A percentile compares a stretch with the other conserved stretches of the same genome.
Evolutionary conservation across 306 rosid genomes (phyloP).

Genomic region (Pterocarpus macrocarpus): DNA sequence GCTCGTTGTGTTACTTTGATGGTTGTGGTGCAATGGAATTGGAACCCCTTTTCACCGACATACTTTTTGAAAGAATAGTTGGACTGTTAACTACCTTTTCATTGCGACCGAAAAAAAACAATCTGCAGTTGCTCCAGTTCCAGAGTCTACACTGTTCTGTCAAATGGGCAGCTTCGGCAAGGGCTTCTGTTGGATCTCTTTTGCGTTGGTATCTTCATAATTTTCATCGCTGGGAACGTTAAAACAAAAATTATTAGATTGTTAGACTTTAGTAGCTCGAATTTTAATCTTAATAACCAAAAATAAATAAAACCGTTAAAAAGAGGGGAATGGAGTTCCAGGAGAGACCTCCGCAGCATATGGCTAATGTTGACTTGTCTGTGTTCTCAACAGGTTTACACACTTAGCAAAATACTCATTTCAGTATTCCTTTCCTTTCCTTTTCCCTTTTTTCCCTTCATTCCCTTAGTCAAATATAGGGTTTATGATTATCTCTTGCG

Average conservation of each 20-base stretch:
- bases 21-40: neutral
- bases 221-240: too few species aligned
- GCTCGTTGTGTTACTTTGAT: neutral
- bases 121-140: neutral
- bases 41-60: neutral
- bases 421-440: too few species aligned
- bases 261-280: neutral
- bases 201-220: too few species aligned
- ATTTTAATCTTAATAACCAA: conserved; percentile 14
- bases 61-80: neutral
- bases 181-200: too few species aligned
- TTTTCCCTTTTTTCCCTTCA: neutral
- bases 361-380: neutral
- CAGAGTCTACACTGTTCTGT: neutral
- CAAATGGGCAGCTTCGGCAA: too few species aligned
- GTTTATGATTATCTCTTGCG: neutral
- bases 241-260: too few species aligned
- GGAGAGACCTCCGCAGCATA: conserved; percentile 6
- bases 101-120: too few species aligned
- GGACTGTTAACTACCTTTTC: neutral
- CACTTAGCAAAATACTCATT: neutral
- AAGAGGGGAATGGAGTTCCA: neutral
- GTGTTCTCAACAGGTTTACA: neutral
- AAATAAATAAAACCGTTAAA: neutral
- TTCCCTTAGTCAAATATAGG: neutral